Evolutionary conservation across 768 basidiomycete species (phyloP).

Genomic region (Trametes cubensis): DNA sequence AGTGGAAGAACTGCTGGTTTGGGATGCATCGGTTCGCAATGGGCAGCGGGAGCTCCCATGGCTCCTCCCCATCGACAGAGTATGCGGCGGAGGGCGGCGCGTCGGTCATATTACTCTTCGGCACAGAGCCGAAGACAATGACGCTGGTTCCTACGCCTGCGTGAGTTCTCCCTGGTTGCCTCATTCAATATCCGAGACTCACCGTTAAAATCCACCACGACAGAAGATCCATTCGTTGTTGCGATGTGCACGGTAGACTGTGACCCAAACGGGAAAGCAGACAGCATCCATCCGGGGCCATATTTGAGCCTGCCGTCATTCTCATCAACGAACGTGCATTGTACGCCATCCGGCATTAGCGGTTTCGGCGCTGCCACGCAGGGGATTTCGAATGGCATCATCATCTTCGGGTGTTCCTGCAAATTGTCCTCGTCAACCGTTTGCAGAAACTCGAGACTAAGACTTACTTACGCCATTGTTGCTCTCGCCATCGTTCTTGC

Average conservation of each 20-base stretch:
- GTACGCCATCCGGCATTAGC: not conserved
- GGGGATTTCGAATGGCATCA: not conserved
- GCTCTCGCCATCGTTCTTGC: not conserved
- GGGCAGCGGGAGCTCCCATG: slow-evolving; percentile 43
- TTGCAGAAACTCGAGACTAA: not conserved
- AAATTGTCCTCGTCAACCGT: not conserved
- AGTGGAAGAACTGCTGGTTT: slow-evolving; percentile 48
- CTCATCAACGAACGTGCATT: slow-evolving; percentile 5
- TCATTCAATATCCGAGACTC: not conserved
- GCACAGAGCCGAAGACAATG: slow-evolving; percentile 48
- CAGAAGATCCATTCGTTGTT: not conserved
- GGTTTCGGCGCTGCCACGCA: not conserved
- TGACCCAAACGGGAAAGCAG: not conserved
- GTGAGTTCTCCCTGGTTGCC: not conserved
- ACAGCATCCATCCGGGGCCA: not conserved
- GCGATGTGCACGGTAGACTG: not conserved
- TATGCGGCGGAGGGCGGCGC: slow-evolving; percentile 46
- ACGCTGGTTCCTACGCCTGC: slow-evolving; percentile 46
- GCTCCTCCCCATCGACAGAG: slow-evolving; percentile 38
- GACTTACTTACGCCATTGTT: not conserved
- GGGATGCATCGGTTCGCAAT: slow-evolving; percentile 36
- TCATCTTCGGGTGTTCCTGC: not conserved
- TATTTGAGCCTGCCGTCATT: slow-evolving; percentile 13
- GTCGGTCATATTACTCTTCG: slow-evolving; percentile 39
- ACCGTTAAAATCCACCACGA: slow-evolving; percentile 6